Evolutionary conservation across 495 filamentous ascomycete genomes (phyloP), one percentile per base, ranked within the genome.

Genomic region (Cladorrhinum samala): DNA sequence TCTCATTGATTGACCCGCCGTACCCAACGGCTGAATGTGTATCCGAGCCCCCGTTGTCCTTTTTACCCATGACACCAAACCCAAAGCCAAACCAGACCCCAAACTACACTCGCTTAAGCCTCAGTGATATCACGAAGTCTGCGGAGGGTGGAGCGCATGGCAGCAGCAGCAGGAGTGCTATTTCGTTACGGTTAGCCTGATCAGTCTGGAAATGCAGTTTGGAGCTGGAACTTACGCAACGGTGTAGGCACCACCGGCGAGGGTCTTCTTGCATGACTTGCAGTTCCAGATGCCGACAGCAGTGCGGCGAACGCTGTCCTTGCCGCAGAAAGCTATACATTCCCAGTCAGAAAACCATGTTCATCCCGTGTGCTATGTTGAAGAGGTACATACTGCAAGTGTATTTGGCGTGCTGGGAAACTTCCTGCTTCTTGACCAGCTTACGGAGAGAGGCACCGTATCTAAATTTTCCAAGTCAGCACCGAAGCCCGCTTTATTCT

Each of bases 361-460:
- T 17, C 46, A 51, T 45, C 21, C 16, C 6, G 24, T 30, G 9
- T 0, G 30, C 18, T 7, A 24, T 16, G 37, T 40, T 23, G 1
- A 27, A 54, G 48, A 36, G 16, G 23, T 83, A 90, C 81, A 87
- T 89, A 58, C 86, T 92, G 81, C 86, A 89, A 52, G 78, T 83
- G 82, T 96, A 96, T 72, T 84, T 81, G 74, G 90, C 89, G 82
- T 96, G 92, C 75, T 97, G 92, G 51, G 87, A 84, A 68, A 95
- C 85, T 86, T 98, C 93, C 87, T 96, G 95, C 85, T 96, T 96
- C 88, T 98, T 98, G 71, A 97, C 89, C 75, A 96, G 93, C 82
- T 97, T 98, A 80, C 93, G 89, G 76, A 98, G 88, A 68, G 93
- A 98, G 72, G 93, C 93, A 86, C 93, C 93, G 77, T 98, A 98